Evolutionary conservation across 2,329 filamentous ascomycete species (phyloP).

Genomic region (Fusarium redolens): DNA sequence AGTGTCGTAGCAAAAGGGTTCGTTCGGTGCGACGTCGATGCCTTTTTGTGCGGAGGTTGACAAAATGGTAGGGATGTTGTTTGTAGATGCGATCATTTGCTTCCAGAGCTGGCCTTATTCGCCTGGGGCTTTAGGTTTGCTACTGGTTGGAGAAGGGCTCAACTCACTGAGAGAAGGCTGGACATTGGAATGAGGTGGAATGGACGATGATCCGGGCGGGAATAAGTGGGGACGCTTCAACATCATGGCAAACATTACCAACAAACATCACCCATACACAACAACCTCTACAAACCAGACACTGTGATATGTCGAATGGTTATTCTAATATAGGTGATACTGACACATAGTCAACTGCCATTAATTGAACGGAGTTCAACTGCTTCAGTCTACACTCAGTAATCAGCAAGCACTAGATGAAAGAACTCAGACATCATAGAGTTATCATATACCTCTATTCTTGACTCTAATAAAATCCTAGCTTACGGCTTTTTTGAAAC

Average conservation of each 20-base stretch:
- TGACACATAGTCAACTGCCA: background rate
- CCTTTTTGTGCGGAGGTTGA: slow-evolving; percentile 43
- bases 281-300: background rate
- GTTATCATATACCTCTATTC: background rate
- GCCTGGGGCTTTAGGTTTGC: slow-evolving; percentile 31
- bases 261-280: background rate
- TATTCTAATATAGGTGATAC: slow-evolving; percentile 32
- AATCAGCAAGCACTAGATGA: background rate
- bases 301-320: background rate
- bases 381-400: background rate
- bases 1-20: slow-evolving; percentile 29
- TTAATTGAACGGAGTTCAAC: rapidly evolving
- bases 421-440: background rate
- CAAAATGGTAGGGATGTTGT: slow-evolving; percentile 30
- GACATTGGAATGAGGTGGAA: slow-evolving; percentile 30
- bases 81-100: slow-evolving; percentile 37
- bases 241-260: slow-evolving; percentile 39
- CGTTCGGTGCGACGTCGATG: slow-evolving; percentile 26
- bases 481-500: slow-evolving; percentile 48
- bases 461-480: background rate
- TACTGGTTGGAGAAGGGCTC: slow-evolving; percentile 43
- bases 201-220: slow-evolving; percentile 47
- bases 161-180: slow-evolving; percentile 32
- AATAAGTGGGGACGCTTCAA: slow-evolving; percentile 56
- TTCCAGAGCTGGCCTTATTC: slow-evolving; percentile 33